Percentiles rank a stretch among this genome's conserved stretches.
Evolutionary conservation across 495 filamentous ascomycete genomes (phyloP).

Genomic region (Penicillium nucicola): DNA sequence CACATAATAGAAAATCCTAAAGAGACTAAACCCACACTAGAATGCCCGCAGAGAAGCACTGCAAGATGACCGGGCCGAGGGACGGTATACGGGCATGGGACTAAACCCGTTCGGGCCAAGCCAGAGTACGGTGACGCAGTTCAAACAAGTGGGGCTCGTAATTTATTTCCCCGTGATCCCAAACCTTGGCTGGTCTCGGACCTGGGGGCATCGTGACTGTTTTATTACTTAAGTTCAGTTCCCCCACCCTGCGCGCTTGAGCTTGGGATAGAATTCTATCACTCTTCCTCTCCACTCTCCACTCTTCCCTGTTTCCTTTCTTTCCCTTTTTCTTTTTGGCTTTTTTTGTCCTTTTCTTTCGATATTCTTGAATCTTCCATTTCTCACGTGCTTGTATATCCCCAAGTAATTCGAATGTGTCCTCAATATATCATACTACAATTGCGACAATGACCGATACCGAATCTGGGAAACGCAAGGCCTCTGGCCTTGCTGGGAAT

Average conservation of each 20-base stretch:
- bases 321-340: background rate
- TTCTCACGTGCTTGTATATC: background rate
- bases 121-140: no score
- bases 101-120: background rate
- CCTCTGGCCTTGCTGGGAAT: constrained; percentile 37
- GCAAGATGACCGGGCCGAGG: constrained; percentile 9
- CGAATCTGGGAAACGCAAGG: constrained; percentile 42
- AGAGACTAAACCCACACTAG: no score
- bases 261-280: constrained; percentile 6
- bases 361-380: background rate
- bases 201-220: constrained; percentile 1
- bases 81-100: background rate
- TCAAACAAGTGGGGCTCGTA: no score
- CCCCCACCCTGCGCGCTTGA: constrained; percentile 15
- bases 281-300: constrained; percentile 27
- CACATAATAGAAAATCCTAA: no score
- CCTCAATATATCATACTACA: constrained; percentile 18
- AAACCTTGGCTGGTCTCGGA: background rate
- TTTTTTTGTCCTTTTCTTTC: background rate
- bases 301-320: background rate
- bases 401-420: constrained; percentile 11
- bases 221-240: constrained; percentile 25
- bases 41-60: no score
- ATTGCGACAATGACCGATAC: constrained; percentile 31
- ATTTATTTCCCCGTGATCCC: background rate